Conservation (phyloP, 331 rosid species). For the Pyracantha coccinea region DNA sequence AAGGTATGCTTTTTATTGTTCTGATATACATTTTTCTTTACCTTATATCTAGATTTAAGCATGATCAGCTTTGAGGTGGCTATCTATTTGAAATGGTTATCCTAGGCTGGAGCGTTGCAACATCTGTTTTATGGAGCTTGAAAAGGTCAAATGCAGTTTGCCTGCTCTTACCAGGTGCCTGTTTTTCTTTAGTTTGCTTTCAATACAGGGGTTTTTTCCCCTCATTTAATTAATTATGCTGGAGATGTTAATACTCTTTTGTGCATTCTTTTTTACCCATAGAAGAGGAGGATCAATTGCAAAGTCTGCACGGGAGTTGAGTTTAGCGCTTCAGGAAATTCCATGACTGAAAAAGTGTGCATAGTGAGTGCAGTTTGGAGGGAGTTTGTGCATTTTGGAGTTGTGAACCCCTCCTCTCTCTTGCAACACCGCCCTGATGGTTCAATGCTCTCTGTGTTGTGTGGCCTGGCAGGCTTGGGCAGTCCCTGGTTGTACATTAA, state of each 20-base stretch:
- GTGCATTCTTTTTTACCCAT: constrained; percentile 16
- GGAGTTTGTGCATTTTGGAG: constrained; percentile 52
- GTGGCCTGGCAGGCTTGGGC: constrained; percentile 28
- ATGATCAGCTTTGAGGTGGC: background rate
- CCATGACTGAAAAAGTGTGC: constrained; percentile 34
- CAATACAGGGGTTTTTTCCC: background rate
- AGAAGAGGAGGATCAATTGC: constrained; percentile 93
- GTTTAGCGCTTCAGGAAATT: constrained; percentile 71
- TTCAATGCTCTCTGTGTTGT: constrained; percentile 20
- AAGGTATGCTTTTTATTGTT: constrained; percentile 39
- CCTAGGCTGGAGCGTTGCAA: constrained; percentile 93
- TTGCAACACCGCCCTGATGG: constrained; percentile 26
- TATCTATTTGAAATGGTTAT: constrained; percentile 9
- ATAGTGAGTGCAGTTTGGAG: constrained; percentile 23
- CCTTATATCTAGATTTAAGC: background rate
- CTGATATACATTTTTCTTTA: background rate
- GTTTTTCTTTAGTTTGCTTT: background rate
- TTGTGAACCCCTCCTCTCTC: constrained; percentile 29
- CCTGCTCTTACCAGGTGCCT: constrained; percentile 64
- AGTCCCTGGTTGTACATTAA: constrained; percentile 35
- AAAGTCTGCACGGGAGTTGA: constrained; percentile 90
- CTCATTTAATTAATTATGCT: background rate
- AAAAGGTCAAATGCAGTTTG: constrained; percentile 62
- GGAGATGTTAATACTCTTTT: constrained; percentile 21
- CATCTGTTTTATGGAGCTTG: constrained; percentile 84